Percentiles rank a stretch among this genome's conserved stretches.
phyloP scores from a whole-genome alignment of 2,329 filamentous ascomycete species.

The Lasiodiplodia theobromae region DNA sequence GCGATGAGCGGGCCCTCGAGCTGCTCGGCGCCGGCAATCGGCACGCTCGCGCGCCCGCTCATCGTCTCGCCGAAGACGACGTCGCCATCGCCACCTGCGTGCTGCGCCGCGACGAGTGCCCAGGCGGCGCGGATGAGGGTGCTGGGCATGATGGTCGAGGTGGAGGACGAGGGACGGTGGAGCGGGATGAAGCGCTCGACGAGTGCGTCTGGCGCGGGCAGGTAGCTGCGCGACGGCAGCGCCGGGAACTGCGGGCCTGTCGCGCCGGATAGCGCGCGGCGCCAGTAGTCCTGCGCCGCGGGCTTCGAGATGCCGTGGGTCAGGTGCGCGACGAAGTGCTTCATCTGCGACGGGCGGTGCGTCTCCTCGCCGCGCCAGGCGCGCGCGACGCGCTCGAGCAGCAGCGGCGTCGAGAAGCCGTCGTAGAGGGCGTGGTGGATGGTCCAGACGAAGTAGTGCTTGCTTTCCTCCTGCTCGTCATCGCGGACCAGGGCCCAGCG shows the following conservation, averaged over 20 bases:
- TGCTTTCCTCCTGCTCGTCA: no score
- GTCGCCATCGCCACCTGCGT: slow-evolving; percentile 67
- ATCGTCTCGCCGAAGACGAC: slow-evolving; percentile 79
- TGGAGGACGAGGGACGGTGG: no score
- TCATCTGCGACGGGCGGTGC: slow-evolving; percentile 47
- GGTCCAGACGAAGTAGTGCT: slow-evolving; percentile 43
- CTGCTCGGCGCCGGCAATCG: slow-evolving; percentile 72
- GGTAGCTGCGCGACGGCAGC: slow-evolving; percentile 61
- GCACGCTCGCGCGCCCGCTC: slow-evolving; percentile 74
- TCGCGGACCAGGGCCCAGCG: slow-evolving; percentile 46
- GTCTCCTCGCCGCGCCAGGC: slow-evolving; percentile 31
- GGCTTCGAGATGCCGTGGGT: slow-evolving; percentile 33
- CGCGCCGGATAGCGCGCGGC: slow-evolving; percentile 66
- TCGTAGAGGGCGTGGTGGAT: slow-evolving; percentile 53
- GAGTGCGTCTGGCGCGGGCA: slow-evolving; percentile 57
- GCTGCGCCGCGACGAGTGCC: slow-evolving; percentile 63
- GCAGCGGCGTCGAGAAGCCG: slow-evolving; percentile 44
- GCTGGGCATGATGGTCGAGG: slow-evolving; percentile 58
- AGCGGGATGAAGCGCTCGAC: slow-evolving; percentile 31
- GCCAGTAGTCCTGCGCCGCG: slow-evolving; percentile 71
- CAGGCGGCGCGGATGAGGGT: slow-evolving; percentile 79
- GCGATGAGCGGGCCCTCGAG: slow-evolving; percentile 82
- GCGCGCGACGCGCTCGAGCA: slow-evolving; percentile 42
- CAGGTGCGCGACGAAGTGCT: slow-evolving; percentile 67
- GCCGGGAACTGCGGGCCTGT: slow-evolving; percentile 58